phyloP scores from a whole-genome alignment of 306 rosid species.

The Sicyos edulis region DNA sequence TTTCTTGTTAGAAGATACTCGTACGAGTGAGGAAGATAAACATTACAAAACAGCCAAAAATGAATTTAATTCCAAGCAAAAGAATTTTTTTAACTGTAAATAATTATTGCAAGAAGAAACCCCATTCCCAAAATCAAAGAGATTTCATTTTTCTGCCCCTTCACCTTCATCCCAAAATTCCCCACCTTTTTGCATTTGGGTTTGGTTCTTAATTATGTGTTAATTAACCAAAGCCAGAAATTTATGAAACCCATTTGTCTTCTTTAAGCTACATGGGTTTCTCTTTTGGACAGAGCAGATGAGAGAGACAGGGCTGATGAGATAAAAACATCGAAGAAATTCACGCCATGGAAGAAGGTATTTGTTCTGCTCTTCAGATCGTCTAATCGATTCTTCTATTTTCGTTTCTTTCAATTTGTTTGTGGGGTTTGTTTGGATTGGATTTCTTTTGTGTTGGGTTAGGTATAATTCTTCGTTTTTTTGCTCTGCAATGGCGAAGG shows the following conservation, averaged over 20 bases:
- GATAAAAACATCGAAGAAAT: conserved; percentile 16
- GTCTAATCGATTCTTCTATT: conserved; percentile 17
- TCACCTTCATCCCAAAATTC: background rate
- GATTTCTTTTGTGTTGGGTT: conserved; percentile 27
- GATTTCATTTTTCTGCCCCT: background rate
- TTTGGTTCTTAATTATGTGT: conserved; percentile 9
- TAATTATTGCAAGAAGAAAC: conserved; percentile 36
- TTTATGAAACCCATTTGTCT: conserved; percentile 23
- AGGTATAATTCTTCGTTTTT: conserved; percentile 20
- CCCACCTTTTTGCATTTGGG: conserved; percentile 17
- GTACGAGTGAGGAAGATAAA: conserved; percentile 13
- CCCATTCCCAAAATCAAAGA: conserved; percentile 10
- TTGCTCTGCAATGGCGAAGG: conserved; percentile 32
- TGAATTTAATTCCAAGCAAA: conserved; percentile 17
- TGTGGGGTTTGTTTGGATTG: conserved; percentile 11
- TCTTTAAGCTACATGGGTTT: conserved; percentile 29
- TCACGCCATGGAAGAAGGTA: conserved; percentile 58
- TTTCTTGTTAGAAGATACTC: conserved; percentile 18
- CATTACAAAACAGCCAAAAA: conserved; percentile 24
- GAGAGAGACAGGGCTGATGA: conserved; percentile 4
- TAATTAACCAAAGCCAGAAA: background rate
- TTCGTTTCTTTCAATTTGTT: conserved; percentile 13
- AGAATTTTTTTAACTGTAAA: conserved; percentile 22
- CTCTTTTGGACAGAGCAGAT: conserved; percentile 34
- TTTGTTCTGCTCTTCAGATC: conserved; percentile 19